Evolutionary conservation across 2,329 filamentous ascomycete species (phyloP).

Genomic region (Colletotrichum scovillei): DNA sequence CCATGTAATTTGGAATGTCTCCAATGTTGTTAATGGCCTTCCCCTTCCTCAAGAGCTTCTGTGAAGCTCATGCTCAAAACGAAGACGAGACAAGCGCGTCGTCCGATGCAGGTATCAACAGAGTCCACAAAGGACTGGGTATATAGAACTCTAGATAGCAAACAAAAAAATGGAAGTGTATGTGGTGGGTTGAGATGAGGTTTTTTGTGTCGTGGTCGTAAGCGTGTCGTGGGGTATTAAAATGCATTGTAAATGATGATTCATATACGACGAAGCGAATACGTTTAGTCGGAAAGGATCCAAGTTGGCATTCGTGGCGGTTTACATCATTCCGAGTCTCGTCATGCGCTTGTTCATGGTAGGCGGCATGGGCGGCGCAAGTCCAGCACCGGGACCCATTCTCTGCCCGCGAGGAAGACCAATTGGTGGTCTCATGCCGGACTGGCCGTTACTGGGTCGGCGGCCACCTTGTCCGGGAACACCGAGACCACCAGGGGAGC

Average conservation of each 20-base stretch:
- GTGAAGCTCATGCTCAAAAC: conserved; percentile 1
- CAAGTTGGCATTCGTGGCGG: not conserved
- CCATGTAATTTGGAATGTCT: not conserved
- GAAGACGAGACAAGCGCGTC: conserved; percentile 12
- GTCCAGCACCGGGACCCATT: conserved; percentile 34
- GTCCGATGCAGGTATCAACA: conserved; percentile 35
- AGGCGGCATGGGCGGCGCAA: conserved; percentile 52
- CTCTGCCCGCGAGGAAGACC: conserved; percentile 36
- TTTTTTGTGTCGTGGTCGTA: conserved; percentile 33
- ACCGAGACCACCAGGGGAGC: conserved; percentile 26
- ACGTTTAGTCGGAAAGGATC: not conserved
- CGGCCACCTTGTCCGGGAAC: conserved; percentile 20
- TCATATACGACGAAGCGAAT: conserved; percentile 24
- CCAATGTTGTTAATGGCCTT: not conserved
- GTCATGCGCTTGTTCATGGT: conserved; percentile 73
- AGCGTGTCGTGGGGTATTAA: conserved; percentile 21
- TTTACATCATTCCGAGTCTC: conserved; percentile 67
- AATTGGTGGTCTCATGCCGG: conserved; percentile 33
- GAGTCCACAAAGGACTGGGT: conserved; percentile 35
- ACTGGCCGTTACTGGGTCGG: conserved; percentile 32
- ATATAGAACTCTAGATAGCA: conserved; percentile 35
- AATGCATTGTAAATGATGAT: conserved; percentile 22
- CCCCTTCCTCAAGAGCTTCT: not conserved
- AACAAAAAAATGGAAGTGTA: conserved; percentile 22
- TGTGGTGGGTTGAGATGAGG: conserved; percentile 14